Conservation (phyloP, 2,329 filamentous ascomycete genomes). For the Hypoxylon sp. region DNA sequence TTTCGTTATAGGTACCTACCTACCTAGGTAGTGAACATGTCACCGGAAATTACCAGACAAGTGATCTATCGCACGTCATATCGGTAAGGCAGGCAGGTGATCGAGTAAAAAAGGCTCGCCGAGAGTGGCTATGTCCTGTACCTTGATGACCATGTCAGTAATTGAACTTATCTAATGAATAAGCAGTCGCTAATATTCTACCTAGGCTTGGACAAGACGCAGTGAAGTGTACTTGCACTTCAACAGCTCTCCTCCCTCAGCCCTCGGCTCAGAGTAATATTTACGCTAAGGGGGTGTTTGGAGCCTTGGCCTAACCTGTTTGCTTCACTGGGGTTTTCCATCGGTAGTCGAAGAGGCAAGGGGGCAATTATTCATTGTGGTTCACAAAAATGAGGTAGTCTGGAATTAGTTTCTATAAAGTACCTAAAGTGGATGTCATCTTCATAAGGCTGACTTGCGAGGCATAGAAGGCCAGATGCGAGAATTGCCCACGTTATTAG, state of each 20-base stretch:
- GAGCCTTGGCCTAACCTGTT: background rate
- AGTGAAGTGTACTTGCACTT: background rate
- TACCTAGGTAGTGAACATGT: background rate
- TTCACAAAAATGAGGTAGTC: background rate
- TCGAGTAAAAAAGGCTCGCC: background rate
- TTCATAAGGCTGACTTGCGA: constrained; percentile 1
- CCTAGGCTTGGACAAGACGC: background rate
- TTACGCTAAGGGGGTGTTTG: background rate
- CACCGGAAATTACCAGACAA: background rate
- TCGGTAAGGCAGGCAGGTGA: background rate
- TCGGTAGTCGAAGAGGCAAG: background rate
- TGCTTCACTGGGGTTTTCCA: background rate
- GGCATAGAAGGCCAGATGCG: background rate
- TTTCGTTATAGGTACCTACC: background rate
- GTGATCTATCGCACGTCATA: background rate
- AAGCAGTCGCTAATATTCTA: background rate
- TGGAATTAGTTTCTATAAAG: no score
- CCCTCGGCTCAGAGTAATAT: background rate
- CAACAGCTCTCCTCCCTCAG: background rate
- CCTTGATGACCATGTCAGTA: background rate
- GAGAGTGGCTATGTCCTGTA: background rate
- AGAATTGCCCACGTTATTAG: background rate
- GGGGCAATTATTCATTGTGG: background rate
- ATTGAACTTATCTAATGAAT: background rate
- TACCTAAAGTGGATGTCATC: no score